phyloP scores from a whole-genome alignment of 2,329 filamentous ascomycete species.

The Apiospora saccharicola region DNA sequence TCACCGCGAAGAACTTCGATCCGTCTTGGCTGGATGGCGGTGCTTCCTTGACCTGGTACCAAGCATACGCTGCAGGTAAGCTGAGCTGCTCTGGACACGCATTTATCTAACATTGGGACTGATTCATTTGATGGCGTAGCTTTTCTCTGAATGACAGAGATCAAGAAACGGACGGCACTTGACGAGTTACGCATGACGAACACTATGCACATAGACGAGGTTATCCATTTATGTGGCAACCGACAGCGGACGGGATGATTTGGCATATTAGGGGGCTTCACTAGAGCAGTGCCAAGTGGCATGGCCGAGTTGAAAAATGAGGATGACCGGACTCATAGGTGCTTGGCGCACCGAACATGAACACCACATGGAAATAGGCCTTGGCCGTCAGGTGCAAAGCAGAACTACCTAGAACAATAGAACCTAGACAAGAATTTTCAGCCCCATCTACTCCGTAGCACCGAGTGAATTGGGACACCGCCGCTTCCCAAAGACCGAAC shows the following conservation, averaged over 20 bases:
- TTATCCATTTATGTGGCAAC: not conserved
- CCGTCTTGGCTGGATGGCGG: conserved; percentile 79
- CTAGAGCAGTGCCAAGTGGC: conserved; percentile 10
- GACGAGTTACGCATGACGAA: conserved; percentile 16
- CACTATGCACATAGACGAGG: conserved; percentile 17
- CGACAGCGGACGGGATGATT: not conserved
- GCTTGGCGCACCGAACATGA: conserved; percentile 7
- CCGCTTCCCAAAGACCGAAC: not conserved
- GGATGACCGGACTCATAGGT: not conserved
- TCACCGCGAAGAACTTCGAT: conserved; percentile 71
- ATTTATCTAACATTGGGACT: not conserved
- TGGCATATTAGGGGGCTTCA: conserved; percentile 10
- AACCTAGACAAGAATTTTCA: conserved; percentile 12
- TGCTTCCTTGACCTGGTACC: conserved; percentile 83
- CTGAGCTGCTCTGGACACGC: conserved; percentile 33
- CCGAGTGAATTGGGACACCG: conserved; percentile 11
- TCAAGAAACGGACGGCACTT: not conserved
- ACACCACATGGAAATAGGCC: conserved; percentile 6
- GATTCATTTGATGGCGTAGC: conserved; percentile 30
- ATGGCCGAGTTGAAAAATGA: not conserved
- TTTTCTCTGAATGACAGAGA: conserved; percentile 27
- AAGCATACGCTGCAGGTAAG: conserved; percentile 79
- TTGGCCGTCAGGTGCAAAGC: not conserved
- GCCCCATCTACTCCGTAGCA: not conserved
- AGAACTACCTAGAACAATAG: conserved; percentile 13